Evolutionary conservation across 1,284 basidiomycete genomes (phyloP), one percentile per base, ranked within the genome.

Genomic region (Fomitopsis betulina): DNA sequence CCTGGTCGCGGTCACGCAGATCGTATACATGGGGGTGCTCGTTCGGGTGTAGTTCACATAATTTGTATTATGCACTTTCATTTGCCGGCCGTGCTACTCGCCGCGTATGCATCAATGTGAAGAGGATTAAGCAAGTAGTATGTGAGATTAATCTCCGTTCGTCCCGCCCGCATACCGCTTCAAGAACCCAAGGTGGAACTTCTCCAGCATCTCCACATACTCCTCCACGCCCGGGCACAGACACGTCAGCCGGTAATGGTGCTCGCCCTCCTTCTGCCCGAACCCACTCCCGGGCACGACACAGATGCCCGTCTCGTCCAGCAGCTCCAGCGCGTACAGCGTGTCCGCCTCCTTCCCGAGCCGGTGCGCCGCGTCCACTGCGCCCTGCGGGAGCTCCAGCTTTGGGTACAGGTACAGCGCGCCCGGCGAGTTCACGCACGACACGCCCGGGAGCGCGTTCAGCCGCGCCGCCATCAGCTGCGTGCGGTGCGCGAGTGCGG

Each of bases 281-380:
- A 98, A 97, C 8, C 95, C 95, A 56, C 86, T 88, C 0, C 95
- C 95, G 8, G 94, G 91, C 1, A 97, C 91, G 23, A 93, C 92
- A 67, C 94, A 97, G 65, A 97, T 96, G 33, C 95, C 95, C 0
- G 94, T 96, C 63, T 85, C 83, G 63, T 96, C 91, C 53, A 98
- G 78, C 57, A 98, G 71, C 63, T 83, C 84, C 56, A 96, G 76
- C 33, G 93, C 84, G 69, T 98, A 98, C 69, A 96, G 89, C 55
- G 87, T 88, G 72, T 98, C 95, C 3, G 94, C 89, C 62, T 82
- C 82, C 76, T 93, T 92, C 3, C 89, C 90, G 2, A 76, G 79
- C 67, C 80, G 74, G 66, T 80, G 73, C 50, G 95, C 96, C 13
- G 84, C 90, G 54, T 85, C 81, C 56, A 89, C 74, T 3, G 93